Evolutionary conservation across 345 rosid species (phyloP).

Genomic region (Mercurialis annua): DNA sequence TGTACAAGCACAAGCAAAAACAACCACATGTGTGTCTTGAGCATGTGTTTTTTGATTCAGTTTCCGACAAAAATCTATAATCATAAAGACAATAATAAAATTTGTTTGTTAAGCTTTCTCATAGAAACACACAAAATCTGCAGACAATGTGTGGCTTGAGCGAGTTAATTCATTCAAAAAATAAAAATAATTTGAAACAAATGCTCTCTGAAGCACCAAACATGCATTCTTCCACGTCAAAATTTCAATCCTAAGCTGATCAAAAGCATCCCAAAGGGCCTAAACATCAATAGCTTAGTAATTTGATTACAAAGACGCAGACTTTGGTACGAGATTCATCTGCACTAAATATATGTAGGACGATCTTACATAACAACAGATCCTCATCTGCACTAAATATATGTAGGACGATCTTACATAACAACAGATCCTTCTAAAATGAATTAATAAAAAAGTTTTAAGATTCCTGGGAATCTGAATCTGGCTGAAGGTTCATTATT

Average conservation of each 20-base stretch:
- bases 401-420: constrained; percentile 23
- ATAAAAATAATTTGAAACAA: not conserved
- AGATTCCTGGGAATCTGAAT: constrained; percentile 57
- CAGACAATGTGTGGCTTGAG: too few relatives aligned
- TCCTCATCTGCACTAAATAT: not conserved
- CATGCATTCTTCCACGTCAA: not conserved
- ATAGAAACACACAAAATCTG: too few relatives aligned
- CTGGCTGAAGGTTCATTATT: constrained; percentile 67
- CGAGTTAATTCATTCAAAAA: not conserved
- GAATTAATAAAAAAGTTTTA: constrained; percentile 25
- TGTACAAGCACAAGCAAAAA: not conserved
- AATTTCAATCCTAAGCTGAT: not conserved
- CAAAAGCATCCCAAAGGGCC: not conserved
- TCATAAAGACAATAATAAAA: too few relatives aligned
- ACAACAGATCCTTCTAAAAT: constrained; percentile 1
- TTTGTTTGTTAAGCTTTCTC: too few relatives aligned
- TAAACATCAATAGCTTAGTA: not conserved
- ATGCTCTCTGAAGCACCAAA: not conserved
- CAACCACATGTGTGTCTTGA: too few relatives aligned
- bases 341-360: not conserved
- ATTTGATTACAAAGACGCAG: not conserved
- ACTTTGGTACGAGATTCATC: not conserved
- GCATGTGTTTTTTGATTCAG: too few relatives aligned
- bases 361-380: constrained; percentile 21
- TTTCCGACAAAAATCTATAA: too few relatives aligned